Evolutionary conservation across 2,329 filamentous ascomycete genomes (phyloP).

Genomic region (Berkeleyomyces rouxiae): DNA sequence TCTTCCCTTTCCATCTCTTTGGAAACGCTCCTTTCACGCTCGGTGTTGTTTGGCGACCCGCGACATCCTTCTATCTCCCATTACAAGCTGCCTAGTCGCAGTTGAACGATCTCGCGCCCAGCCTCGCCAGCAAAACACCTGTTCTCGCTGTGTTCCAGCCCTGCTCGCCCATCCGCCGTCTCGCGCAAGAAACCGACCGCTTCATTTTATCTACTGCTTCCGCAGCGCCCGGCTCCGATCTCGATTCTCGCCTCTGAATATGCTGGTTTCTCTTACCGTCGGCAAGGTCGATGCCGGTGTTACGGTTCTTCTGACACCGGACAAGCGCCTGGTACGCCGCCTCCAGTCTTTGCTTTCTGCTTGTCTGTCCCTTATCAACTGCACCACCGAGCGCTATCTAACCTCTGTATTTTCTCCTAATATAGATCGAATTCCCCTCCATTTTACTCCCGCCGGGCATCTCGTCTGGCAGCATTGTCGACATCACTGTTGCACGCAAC

Average conservation of each 20-base stretch:
- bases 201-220: not conserved
- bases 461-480: slow-evolving; percentile 88
- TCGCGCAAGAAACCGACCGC: no score
- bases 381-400: slow-evolving; percentile 16
- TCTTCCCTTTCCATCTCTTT: no score
- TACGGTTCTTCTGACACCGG: slow-evolving; percentile 86
- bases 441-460: slow-evolving; percentile 93
- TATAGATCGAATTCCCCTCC: slow-evolving; percentile 92
- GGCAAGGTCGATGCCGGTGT: slow-evolving; percentile 99
- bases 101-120: not conserved
- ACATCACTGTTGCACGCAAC: slow-evolving; percentile 90
- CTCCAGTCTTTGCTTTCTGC: not conserved
- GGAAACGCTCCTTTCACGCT: no score
- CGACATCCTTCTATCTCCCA: not conserved
- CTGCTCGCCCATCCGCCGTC: not conserved
- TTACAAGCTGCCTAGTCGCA: not conserved
- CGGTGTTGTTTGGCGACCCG: not conserved
- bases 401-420: not conserved
- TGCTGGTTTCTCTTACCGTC: slow-evolving; percentile 95
- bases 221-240: not conserved
- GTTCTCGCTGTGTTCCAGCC: not conserved
- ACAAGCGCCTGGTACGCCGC: slow-evolving; percentile 73
- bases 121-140: not conserved
- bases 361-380: not conserved
- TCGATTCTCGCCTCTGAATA: slow-evolving; percentile 23